phyloP scores from a whole-genome alignment of 148 eudicot genomes.

The Cornus florida region DNA sequence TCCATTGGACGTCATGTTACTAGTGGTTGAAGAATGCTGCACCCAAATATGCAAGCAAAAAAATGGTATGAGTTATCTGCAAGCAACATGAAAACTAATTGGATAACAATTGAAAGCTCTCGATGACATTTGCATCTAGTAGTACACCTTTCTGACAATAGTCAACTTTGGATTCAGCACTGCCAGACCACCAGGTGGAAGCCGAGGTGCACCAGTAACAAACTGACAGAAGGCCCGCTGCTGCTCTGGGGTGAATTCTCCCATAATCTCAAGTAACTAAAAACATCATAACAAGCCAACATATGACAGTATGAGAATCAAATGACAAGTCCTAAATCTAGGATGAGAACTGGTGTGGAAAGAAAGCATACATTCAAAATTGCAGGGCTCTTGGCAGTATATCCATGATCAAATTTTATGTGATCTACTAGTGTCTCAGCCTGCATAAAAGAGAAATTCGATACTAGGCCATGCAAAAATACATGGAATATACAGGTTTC shows the following conservation, averaged over 20 bases:
- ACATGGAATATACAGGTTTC: background rate
- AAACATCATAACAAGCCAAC: background rate
- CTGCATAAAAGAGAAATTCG: slow-evolving; percentile 44
- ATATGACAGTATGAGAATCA: background rate
- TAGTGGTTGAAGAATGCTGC: slow-evolving; percentile 68
- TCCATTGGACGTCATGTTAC: slow-evolving; percentile 46
- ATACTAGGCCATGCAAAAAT: slow-evolving; percentile 8
- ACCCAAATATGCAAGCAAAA: background rate
- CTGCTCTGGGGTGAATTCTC: slow-evolving; percentile 86
- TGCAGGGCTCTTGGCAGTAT: slow-evolving; percentile 95
- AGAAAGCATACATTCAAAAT: slow-evolving; percentile 55
- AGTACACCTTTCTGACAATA: slow-evolving; percentile 89
- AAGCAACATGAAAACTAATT: background rate
- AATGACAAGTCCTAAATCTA: background rate
- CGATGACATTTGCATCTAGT: background rate
- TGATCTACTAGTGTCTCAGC: slow-evolving; percentile 86
- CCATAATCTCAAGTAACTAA: slow-evolving; percentile 93
- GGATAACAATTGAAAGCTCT: background rate
- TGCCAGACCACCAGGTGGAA: slow-evolving; percentile 94
- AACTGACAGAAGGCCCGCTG: slow-evolving; percentile 97
- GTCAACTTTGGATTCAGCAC: slow-evolving; percentile 90
- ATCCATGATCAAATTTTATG: slow-evolving; percentile 98
- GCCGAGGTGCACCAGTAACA: slow-evolving; percentile 95
- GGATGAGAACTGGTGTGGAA: background rate
- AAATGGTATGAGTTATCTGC: background rate